These are phyloP conservation scores for Berberis thunbergii DNA, from an alignment of 164 flowering plant species.

Conservation along the genomic window DNA sequence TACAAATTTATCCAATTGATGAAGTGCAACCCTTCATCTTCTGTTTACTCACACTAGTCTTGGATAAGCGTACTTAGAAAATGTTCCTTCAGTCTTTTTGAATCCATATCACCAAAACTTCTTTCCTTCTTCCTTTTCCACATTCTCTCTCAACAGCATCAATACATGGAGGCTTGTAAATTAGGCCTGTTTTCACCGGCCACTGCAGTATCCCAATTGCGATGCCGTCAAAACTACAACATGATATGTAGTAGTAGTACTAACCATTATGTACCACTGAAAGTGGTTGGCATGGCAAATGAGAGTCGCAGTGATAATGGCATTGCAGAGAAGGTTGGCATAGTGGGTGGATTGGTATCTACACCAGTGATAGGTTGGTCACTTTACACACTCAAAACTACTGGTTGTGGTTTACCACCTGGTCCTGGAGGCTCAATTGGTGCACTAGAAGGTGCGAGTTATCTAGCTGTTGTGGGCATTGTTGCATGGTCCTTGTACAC, in stretches of 20 bases:
- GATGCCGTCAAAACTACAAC: too few relatives aligned
- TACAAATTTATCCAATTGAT: too few relatives aligned
- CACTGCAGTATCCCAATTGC: too few relatives aligned
- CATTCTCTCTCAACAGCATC: too few relatives aligned
- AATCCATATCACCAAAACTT: too few relatives aligned
- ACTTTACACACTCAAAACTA: constrained; percentile 90
- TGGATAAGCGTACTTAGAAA: too few relatives aligned
- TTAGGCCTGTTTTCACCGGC: too few relatives aligned
- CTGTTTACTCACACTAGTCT: too few relatives aligned
- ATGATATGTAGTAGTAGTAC: neutral
- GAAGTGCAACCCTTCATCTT: too few relatives aligned
- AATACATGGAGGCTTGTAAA: too few relatives aligned
- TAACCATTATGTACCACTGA: constrained; percentile 3
- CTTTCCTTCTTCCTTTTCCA: too few relatives aligned
- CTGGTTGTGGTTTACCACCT: constrained; percentile 95
- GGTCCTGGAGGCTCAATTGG: constrained; percentile 95
- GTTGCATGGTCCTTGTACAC: constrained; percentile 84
- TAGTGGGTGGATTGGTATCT: constrained; percentile 64
- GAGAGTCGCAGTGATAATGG: constrained; percentile 27
- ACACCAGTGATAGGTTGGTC: constrained; percentile 89
- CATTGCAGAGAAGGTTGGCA: constrained; percentile 39
- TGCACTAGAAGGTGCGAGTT: constrained; percentile 91
- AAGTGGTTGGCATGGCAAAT: constrained; percentile 40
- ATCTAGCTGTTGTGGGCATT: constrained; percentile 57
- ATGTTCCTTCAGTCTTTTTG: too few relatives aligned